These are phyloP conservation scores for Tuber aestivum DNA, from an alignment of 495 filamentous ascomycete genomes.

Conservation along the genomic window DNA sequence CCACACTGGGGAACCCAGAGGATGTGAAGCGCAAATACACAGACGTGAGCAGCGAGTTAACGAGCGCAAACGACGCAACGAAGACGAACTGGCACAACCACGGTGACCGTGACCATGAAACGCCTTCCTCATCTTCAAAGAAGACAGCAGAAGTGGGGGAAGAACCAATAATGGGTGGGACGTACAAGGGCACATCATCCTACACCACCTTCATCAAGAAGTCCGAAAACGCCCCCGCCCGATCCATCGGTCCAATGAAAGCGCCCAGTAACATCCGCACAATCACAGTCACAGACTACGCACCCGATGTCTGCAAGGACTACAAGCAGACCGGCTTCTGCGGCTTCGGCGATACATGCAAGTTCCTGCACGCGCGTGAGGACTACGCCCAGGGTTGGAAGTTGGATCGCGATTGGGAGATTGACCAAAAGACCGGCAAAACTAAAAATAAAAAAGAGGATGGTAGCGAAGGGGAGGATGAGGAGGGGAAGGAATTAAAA, in stretches of 20 bases:
- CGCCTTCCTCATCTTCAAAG: constrained; percentile 43
- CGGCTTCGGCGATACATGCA: constrained; percentile 76
- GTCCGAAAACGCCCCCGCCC: constrained; percentile 69
- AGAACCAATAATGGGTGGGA: constrained; percentile 51
- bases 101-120: constrained; percentile 54
- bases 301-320: constrained; percentile 94
- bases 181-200: constrained; percentile 68
- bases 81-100: constrained; percentile 82
- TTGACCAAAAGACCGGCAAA: constrained; percentile 67
- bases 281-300: constrained; percentile 82
- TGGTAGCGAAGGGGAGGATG: constrained; percentile 53
- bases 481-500: constrained; percentile 71
- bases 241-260: constrained; percentile 76
- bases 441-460: constrained; percentile 50
- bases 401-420: constrained; percentile 89
- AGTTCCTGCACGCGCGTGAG: constrained; percentile 79
- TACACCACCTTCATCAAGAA: constrained; percentile 70
- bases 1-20: constrained; percentile 44
- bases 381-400: constrained; percentile 95
- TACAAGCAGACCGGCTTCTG: constrained; percentile 85
- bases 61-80: constrained; percentile 78
- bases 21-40: constrained; percentile 53
- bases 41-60: constrained; percentile 55
- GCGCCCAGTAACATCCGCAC: constrained; percentile 85
- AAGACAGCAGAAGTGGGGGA: constrained; percentile 45